Evolutionary conservation across 352 stramenopile genomes (phyloP).

Genomic region (Discostella stelligera): DNA sequence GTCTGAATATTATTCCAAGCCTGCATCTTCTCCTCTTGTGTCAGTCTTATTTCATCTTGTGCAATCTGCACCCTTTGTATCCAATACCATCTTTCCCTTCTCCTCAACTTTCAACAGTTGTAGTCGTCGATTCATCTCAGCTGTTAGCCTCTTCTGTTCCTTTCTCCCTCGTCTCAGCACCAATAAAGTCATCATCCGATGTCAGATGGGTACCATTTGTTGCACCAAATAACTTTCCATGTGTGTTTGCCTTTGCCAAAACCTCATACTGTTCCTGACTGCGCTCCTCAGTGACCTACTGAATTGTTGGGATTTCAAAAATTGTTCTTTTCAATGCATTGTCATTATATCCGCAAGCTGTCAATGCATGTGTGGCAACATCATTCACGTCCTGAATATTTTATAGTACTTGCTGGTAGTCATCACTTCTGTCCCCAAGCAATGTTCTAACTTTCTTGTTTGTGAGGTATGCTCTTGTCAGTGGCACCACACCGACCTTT

Average conservation of each 20-base stretch:
- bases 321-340: background rate
- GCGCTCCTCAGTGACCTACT: too few relatives aligned
- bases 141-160: background rate
- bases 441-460: background rate
- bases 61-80: background rate
- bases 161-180: background rate
- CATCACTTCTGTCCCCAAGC: background rate
- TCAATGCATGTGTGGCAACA: too few relatives aligned
- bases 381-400: background rate
- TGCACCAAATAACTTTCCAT: background rate
- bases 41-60: too few relatives aligned
- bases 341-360: background rate
- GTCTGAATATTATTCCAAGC: too few relatives aligned
- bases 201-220: background rate
- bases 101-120: background rate
- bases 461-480: too few relatives aligned
- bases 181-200: background rate
- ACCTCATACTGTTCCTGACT: background rate
- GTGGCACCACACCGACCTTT: background rate
- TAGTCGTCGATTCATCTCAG: constrained; percentile 1
- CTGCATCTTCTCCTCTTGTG: too few relatives aligned
- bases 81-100: constrained; percentile 13
- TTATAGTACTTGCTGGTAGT: background rate
- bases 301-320: background rate
- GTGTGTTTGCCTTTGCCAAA: background rate